Conservation (phyloP, 208 protist species). For the Jaenimonas drosophilae region DNA sequence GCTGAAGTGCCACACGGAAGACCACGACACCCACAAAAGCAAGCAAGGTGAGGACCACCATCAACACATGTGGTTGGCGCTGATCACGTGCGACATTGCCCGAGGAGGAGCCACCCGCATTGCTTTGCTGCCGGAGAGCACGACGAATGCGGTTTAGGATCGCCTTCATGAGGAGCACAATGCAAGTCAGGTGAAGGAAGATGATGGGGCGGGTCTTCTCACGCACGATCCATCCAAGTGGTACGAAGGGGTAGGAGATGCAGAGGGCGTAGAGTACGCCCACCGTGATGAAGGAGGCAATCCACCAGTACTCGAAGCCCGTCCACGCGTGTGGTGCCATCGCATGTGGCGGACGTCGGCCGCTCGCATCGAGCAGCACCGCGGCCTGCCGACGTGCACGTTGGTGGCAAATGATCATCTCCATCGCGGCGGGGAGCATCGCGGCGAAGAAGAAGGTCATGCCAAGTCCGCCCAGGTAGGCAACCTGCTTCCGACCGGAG, state of each 20-base stretch:
- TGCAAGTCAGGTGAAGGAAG: conserved; percentile 11
- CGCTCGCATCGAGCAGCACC: no score
- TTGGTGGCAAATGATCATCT: conserved; percentile 38
- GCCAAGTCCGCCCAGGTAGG: conserved; percentile 40
- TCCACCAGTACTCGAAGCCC: conserved; percentile 30
- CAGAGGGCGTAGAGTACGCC: conserved; percentile 31
- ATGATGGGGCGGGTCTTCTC: conserved; percentile 35
- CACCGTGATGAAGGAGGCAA: conserved; percentile 6
- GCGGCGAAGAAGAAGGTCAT: conserved; percentile 54
- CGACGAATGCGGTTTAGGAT: conserved; percentile 20
- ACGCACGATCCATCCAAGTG: conserved; percentile 51
- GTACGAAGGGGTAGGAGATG: conserved; percentile 74
- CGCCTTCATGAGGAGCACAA: conserved; percentile 3
- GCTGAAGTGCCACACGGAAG: conserved; percentile 20
- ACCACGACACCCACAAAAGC: conserved; percentile 25
- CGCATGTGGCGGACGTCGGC: no score
- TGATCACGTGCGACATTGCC: no score
- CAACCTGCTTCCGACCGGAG: conserved; percentile 39
- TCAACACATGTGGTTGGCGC: conserved; percentile 38
- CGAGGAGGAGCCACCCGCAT: no score
- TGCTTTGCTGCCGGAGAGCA: conserved; percentile 2
- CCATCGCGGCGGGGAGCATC: conserved; percentile 52
- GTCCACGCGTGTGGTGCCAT: background rate
- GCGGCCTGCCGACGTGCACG: conserved; percentile 23
- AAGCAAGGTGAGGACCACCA: conserved; percentile 26